These are phyloP conservation scores for maize (Zea mays) DNA, from an alignment of 176 grass and related monocot genomes.

Conservation along the genomic window DNA sequence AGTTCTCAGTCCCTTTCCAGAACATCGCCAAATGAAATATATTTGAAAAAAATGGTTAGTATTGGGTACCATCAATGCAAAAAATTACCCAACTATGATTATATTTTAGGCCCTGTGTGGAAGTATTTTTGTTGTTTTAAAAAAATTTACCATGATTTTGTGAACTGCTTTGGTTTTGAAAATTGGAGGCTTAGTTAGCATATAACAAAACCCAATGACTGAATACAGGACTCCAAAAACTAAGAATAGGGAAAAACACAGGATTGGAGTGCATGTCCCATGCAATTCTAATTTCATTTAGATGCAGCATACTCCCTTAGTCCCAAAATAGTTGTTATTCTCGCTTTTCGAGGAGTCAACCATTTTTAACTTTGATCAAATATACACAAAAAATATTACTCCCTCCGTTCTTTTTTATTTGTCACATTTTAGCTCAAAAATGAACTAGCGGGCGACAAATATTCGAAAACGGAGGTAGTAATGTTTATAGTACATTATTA, in stretches of 20 bases:
- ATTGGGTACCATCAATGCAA: neutral
- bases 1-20: constrained; percentile 19
- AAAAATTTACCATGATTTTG: neutral
- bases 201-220: neutral
- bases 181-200: neutral
- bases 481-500: no score
- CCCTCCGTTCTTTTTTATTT: no score
- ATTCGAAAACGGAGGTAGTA: no score
- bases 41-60: neutral
- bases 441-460: no score
- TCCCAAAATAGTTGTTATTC: no score
- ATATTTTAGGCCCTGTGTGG: neutral
- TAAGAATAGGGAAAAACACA: neutral
- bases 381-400: no score
- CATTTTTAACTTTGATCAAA: no score
- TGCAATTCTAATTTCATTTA: neutral
- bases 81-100: neutral
- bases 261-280: neutral
- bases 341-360: no score
- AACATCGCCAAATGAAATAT: neutral
- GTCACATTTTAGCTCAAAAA: no score
- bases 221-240: neutral
- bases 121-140: neutral
- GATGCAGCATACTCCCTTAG: neutral
- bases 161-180: neutral